A percentile compares a stretch with the other conserved stretches of the same genome.
phyloP scores from a whole-genome alignment of 2,329 filamentous ascomycete genomes.

The Aspergillus pseudonomiae region DNA sequence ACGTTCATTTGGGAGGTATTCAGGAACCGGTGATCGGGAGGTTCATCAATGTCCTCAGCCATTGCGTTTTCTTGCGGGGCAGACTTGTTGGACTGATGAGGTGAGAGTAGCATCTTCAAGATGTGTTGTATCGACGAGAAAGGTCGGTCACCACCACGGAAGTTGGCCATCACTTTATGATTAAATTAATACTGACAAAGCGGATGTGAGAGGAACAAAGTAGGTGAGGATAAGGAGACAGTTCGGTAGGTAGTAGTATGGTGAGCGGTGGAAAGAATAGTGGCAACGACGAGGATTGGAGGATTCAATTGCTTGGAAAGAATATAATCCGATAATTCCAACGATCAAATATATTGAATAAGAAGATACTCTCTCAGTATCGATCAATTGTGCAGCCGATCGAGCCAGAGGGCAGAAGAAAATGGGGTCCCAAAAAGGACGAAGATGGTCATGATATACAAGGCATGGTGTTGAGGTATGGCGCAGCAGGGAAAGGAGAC shows the following conservation, averaged over 20 bases:
- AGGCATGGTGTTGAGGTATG: conserved; percentile 29
- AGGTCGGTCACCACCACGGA: conserved; percentile 34
- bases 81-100: conserved; percentile 42
- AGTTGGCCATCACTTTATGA: conserved; percentile 34
- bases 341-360: conserved; percentile 19
- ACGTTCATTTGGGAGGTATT: conserved; percentile 34
- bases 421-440: conserved; percentile 41
- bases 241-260: conserved; percentile 14
- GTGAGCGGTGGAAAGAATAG: conserved; percentile 12
- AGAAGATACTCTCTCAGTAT: conserved; percentile 31
- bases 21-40: conserved; percentile 64
- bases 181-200: conserved; percentile 10
- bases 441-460: conserved; percentile 47
- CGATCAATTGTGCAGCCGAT: conserved; percentile 32
- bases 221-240: conserved; percentile 14
- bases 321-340: conserved; percentile 16
- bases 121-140: conserved; percentile 44
- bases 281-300: conserved; percentile 7
- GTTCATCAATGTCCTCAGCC: conserved; percentile 80
- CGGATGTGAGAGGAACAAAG: conserved; percentile 11
- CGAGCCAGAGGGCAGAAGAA: conserved; percentile 30
- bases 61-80: conserved; percentile 62
- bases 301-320: conserved; percentile 15
- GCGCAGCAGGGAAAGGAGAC: conserved; percentile 14
- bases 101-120: conserved; percentile 49